Percentiles rank a stretch among this genome's conserved stretches.
Evolutionary conservation across 2,329 filamentous ascomycete genomes (phyloP).

Genomic region (Fusarium nisikadoi): DNA sequence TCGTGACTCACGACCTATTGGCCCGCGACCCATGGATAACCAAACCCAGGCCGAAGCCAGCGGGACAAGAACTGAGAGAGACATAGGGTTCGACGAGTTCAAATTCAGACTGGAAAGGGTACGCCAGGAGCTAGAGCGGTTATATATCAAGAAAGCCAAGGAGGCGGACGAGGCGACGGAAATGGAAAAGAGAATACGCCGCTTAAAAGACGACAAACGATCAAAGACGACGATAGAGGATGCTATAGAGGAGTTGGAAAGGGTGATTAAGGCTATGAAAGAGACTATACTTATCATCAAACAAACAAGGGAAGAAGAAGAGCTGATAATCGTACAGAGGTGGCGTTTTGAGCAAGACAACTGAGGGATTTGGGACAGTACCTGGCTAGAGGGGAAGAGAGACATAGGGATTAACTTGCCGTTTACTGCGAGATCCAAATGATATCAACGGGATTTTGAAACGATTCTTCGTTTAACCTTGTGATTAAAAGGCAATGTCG

Average conservation of each 20-base stretch:
- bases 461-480: fast-evolving
- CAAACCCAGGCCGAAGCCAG: neutral
- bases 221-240: too few species aligned
- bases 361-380: neutral
- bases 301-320: neutral
- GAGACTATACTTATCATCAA: too few species aligned
- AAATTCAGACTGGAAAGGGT: fast-evolving
- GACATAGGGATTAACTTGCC: neutral
- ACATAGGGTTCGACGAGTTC: too few species aligned
- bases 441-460: neutral
- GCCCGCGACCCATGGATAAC: neutral
- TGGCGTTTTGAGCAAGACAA: neutral
- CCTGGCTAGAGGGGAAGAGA: neutral
- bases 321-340: neutral
- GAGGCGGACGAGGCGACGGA: too few species aligned
- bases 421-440: neutral
- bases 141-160: too few species aligned
- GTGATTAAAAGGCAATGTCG: neutral
- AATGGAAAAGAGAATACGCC: too few species aligned
- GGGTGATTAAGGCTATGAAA: too few species aligned
- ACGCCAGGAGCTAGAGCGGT: neutral
- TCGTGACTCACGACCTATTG: neutral
- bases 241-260: too few species aligned
- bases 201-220: too few species aligned
- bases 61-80: too few species aligned